Base-by-base conservation (phyloP, 192 early-diverging fungal species). In the Rhizoclosmatium globosum region DNA sequence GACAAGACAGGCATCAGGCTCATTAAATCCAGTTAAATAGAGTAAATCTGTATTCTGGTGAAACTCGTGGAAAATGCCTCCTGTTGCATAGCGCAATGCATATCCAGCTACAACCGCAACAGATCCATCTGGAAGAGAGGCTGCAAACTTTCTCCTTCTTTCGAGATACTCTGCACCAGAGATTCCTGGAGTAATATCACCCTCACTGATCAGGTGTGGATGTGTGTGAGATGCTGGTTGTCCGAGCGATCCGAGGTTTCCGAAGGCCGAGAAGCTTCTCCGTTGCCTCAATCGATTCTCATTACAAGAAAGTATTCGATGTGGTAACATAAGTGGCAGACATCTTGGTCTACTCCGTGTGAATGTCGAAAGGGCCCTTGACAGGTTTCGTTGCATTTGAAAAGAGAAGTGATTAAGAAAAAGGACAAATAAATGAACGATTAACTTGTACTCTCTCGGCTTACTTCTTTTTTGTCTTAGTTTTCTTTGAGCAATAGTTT, bases 41-140 rank as follows among this genome's bases (percentile, higher is more conserved):
- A 90, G 91, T 79, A 98, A 91, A 74, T 99, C 93, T 4, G 96
- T 95, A 73, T 94, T 88, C 79, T 99, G 98, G 75, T 96, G 94
- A 81, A 96, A 99, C 38, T 91, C 92, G 80, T 99, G 95, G 70
- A 99, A 98, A 60, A 98, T 95, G 67, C 94, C 94, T 62, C 94
- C 92, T 70, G 96, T 93, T 81, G 93, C 89, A 82, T 95, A 99
- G 19, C 93, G 87, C 67, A 95, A 90, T 0, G 66, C 21, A 21
- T 42, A 68, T 42, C 66, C 66, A 17, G 66, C 39, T 6, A 91
- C 86, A 42, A 99, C 78, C 21, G 90, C 91, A 2, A 92, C 79
- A 60, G 92, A 91, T 45, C 88, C 86, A 60, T 92, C 86, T 6
- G 94, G 79, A 3, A 82, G 66, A 21, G 46, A 13, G 17, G 82